Conservation (phyloP, 257 asterid genomes). For the Leonotis leonurus region DNA sequence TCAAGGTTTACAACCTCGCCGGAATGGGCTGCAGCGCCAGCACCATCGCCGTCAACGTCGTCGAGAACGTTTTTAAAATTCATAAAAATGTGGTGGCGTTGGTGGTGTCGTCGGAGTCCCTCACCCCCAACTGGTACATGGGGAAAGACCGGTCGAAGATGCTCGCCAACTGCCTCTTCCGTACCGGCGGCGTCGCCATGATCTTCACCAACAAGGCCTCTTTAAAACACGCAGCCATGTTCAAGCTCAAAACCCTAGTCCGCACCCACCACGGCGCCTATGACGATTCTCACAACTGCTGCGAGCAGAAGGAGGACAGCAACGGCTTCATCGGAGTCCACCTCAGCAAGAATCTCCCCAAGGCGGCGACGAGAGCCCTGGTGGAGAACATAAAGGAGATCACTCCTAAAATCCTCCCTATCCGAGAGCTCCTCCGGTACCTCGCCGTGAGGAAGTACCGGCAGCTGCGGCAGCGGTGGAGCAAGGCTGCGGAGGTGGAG, state of each 20-base stretch:
- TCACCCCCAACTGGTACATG: conserved; percentile 60
- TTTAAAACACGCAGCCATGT: conserved; percentile 25
- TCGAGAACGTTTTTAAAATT: conserved; percentile 35
- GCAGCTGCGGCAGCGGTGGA: conserved; percentile 16
- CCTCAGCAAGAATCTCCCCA: conserved; percentile 53
- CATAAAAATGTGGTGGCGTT: conserved; percentile 39
- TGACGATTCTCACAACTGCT: conserved; percentile 52
- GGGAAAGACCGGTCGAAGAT: conserved; percentile 77
- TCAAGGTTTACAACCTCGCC: conserved; percentile 57
- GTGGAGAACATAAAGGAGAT: conserved; percentile 49
- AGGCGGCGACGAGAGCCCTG: conserved; percentile 60
- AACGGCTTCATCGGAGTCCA: conserved; percentile 42
- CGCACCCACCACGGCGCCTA: conserved; percentile 55
- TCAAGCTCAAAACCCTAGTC: conserved; percentile 45
- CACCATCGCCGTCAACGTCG: conserved; percentile 41
- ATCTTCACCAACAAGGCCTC: conserved; percentile 35
- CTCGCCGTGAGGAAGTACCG: background rate
- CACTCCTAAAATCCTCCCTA: conserved; percentile 51
- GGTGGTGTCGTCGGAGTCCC: conserved; percentile 59
- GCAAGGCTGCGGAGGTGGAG: conserved; percentile 16
- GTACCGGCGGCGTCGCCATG: conserved; percentile 67
- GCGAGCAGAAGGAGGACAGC: conserved; percentile 51
- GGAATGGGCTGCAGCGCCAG: conserved; percentile 96
- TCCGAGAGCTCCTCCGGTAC: conserved; percentile 45
- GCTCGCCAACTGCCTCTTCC: conserved; percentile 61